Evolutionary conservation across 2,329 filamentous ascomycete genomes (phyloP).

Genomic region (Phoma sp.): DNA sequence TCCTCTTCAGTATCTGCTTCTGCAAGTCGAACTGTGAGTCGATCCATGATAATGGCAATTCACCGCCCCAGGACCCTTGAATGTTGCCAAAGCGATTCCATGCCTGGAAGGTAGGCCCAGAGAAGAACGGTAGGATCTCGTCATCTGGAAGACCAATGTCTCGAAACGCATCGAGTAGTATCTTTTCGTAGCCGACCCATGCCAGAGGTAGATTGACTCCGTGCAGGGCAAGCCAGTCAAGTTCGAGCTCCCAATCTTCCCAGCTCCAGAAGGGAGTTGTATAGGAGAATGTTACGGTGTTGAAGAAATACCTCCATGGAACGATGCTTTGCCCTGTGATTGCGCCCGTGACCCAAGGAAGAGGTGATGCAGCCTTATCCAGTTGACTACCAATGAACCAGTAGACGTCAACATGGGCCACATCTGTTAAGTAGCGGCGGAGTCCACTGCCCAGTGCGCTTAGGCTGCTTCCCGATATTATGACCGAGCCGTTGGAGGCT

Average conservation of each 20-base stretch:
- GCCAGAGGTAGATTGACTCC: constrained; percentile 61
- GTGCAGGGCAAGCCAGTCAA: constrained; percentile 62
- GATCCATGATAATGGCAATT: constrained; percentile 57
- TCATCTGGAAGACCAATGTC: constrained; percentile 55
- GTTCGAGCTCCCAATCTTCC: constrained; percentile 61
- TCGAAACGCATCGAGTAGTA: constrained; percentile 57
- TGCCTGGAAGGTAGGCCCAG: constrained; percentile 60
- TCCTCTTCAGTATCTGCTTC: constrained; percentile 58
- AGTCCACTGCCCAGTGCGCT: constrained; percentile 40
- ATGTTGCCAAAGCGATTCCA: constrained; percentile 66
- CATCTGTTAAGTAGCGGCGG: constrained; percentile 53
- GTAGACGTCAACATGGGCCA: constrained; percentile 56
- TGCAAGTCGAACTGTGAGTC: constrained; percentile 58
- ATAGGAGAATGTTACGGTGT: constrained; percentile 62
- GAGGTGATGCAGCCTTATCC: constrained; percentile 39
- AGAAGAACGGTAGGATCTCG: constrained; percentile 58
- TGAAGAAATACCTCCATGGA: constrained; percentile 60
- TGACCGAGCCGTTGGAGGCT: constrained; percentile 21
- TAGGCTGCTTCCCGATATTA: constrained; percentile 26
- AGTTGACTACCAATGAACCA: constrained; percentile 57
- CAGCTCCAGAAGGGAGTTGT: constrained; percentile 61
- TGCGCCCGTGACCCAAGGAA: constrained; percentile 42
- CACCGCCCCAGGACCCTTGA: constrained; percentile 58
- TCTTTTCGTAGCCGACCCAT: constrained; percentile 62
- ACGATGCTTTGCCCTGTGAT: constrained; percentile 54